Evolutionary conservation across 768 basidiomycete genomes (phyloP), one percentile per base, ranked within the genome.

Genomic region (Amanita pseudoporphyria): DNA sequence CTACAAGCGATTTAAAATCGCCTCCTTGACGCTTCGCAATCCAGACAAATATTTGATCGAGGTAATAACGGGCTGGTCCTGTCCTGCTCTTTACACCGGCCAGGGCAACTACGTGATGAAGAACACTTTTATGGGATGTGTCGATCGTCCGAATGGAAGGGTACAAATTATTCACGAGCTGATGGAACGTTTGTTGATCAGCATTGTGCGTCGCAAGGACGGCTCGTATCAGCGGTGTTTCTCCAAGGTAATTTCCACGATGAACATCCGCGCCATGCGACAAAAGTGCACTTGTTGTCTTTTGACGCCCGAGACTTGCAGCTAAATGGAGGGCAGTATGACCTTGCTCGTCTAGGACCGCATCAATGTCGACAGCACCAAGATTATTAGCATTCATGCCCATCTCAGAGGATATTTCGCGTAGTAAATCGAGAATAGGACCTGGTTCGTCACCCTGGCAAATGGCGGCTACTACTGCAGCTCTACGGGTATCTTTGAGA

Each of bases 321-420:
- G 96, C 94, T 53, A 97, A 77, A 62, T 99, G 96, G 12, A 99
- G 72, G 9, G 94, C 86, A 0, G 93, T 91, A 63, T 99, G 96
- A 0, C 91, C 90, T 58, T 92, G 86, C 55, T 96, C 90, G 58
- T 99, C 96, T 36, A 99, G 76, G 36, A 95, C 73, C n/a, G 77
- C 73, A 60, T 98, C 87, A 42, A 90, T 68, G 52, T 93, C 89
- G 32, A 72, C 55, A n/a, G 58, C 52, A 12, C 57, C 55, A 7
- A 58, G 56, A 30, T 59, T 49, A 19, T 58, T 58, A 22, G 59
- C 59, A 24, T 56, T 61, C 43, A 65, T 73, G 62, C 64, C 55
- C 10, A 66, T 64, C 37, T 71, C 70, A 1, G 76, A 69, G 5
- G 77, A 70, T 18, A 84, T 71, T 61, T 82, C 82, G 38, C 82